These are phyloP conservation scores for Fraxinus excelsior DNA, from an alignment of 257 asterid species.

Conservation along the genomic window DNA sequence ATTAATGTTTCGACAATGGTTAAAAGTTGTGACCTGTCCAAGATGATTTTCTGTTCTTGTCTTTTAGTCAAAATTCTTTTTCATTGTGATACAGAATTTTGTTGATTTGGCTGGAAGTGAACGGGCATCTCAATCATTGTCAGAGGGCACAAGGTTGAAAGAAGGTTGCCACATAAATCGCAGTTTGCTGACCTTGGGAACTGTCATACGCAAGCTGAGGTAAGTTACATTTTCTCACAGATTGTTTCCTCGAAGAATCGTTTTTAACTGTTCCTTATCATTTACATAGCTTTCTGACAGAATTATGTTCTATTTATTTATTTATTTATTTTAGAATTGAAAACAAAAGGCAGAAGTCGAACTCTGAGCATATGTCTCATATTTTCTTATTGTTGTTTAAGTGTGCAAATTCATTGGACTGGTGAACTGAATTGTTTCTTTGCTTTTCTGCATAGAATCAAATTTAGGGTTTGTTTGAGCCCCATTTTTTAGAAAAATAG, in stretches of 20 bases:
- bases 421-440: no score
- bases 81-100: conserved; percentile 58
- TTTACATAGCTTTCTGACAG: background rate
- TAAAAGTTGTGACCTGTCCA: background rate
- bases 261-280: background rate
- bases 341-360: no score
- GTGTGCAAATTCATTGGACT: no score
- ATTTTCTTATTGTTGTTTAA: no score
- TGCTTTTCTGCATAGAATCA: no score
- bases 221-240: conserved; percentile 16
- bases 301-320: background rate
- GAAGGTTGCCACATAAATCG: conserved; percentile 98
- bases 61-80: conserved; percentile 1
- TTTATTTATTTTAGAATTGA: no score
- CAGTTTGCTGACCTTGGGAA: conserved; percentile 89
- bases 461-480: no score
- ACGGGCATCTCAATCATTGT: conserved; percentile 88
- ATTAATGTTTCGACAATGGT: conserved; percentile 8
- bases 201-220: conserved; percentile 96
- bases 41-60: background rate
- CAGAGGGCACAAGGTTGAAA: conserved; percentile 91
- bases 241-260: background rate
- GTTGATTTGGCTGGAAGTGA: conserved; percentile 99
- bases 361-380: no score
- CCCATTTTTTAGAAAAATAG: no score